These are phyloP conservation scores for Murraya paniculata DNA, from an alignment of 345 rosid genomes.

Conservation along the genomic window DNA sequence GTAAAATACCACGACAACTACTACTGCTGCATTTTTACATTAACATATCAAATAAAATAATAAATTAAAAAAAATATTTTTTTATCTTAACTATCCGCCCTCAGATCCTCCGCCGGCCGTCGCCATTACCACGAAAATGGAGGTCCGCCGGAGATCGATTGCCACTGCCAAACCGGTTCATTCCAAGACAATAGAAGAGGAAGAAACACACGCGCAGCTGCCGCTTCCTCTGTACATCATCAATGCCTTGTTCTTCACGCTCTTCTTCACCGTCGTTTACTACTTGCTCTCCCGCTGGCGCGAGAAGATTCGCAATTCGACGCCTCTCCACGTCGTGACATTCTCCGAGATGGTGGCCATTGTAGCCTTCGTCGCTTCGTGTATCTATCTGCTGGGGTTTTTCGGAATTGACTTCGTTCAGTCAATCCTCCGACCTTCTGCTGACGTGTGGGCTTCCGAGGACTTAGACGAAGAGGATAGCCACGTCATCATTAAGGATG, in stretches of 20 bases:
- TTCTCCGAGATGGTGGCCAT: constrained; percentile 58
- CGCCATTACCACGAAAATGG: not conserved
- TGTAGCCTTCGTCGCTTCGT: constrained; percentile 49
- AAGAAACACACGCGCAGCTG: constrained; percentile 15
- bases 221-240: constrained; percentile 49
- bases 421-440: constrained; percentile 47
- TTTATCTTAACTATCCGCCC: not conserved
- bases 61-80: too few relatives aligned
- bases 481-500: constrained; percentile 31
- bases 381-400: constrained; percentile 59
- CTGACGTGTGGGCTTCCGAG: constrained; percentile 47
- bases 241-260: constrained; percentile 59
- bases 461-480: constrained; percentile 39
- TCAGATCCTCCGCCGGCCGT: not conserved
- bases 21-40: too few relatives aligned
- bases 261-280: constrained; percentile 64
- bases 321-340: constrained; percentile 56
- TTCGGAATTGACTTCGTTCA: constrained; percentile 69
- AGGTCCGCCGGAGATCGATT: not conserved
- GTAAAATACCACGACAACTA: too few relatives aligned
- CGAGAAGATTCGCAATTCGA: constrained; percentile 65
- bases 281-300: constrained; percentile 69
- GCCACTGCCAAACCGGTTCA: not conserved
- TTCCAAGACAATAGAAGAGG: not conserved
- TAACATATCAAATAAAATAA: too few relatives aligned